Evolutionary conservation across 2,329 filamentous ascomycete species (phyloP).

Genomic region (Trichoderma polysporum): DNA sequence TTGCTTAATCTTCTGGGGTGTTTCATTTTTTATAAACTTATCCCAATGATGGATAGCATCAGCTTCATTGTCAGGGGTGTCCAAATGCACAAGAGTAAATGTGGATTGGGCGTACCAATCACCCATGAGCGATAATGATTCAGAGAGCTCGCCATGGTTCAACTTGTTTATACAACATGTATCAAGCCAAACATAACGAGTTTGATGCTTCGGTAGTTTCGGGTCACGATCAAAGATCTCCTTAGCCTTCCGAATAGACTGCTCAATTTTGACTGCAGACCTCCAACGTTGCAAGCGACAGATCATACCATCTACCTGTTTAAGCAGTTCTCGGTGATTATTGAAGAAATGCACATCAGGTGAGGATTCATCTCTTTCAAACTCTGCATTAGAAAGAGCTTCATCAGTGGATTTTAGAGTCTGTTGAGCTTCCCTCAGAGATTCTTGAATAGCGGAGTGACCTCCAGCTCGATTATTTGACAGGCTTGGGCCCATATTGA

Average conservation of each 20-base stretch:
- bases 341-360: too few relatives aligned
- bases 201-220: too few relatives aligned
- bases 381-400: too few relatives aligned
- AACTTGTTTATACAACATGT: slow-evolving; percentile 5
- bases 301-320: slow-evolving; percentile 1
- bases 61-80: neutral
- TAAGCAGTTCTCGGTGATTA: too few relatives aligned
- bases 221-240: too few relatives aligned
- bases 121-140: neutral
- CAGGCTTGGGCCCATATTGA: too few relatives aligned
- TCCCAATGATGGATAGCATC: neutral
- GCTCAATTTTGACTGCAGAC: slow-evolving; percentile 3
- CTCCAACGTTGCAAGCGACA: slow-evolving; percentile 3
- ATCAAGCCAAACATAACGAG: slow-evolving; percentile 1
- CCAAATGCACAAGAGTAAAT: slow-evolving; percentile 7
- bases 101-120: slow-evolving; percentile 3
- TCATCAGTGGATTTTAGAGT: too few relatives aligned
- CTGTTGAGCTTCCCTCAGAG: too few relatives aligned
- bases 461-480: too few relatives aligned
- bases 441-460: too few relatives aligned
- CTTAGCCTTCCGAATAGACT: too few relatives aligned
- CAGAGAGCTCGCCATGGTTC: neutral
- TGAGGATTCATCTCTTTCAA: too few relatives aligned
- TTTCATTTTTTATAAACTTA: neutral
- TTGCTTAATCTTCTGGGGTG: neutral